A percentile compares a stretch with the other conserved stretches of the same genome.
Conservation (phyloP, 352 stramenopile species). For the Globisporangium okanoganense region DNA sequence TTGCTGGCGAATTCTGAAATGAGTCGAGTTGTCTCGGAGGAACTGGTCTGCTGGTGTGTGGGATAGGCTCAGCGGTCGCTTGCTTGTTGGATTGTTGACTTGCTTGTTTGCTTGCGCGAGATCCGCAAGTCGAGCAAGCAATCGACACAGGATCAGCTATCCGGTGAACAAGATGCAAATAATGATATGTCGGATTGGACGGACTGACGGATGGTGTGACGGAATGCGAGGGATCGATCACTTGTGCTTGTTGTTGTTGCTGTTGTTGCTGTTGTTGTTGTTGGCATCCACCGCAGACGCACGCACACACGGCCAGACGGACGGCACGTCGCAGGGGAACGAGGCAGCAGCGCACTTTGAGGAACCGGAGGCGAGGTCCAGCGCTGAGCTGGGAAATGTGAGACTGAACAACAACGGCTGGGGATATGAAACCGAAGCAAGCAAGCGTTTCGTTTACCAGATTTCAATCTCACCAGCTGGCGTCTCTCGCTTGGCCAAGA, state of each 20-base stretch:
- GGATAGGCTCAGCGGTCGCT: background rate
- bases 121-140: background rate
- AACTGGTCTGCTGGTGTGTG: background rate
- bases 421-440: background rate
- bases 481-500: background rate
- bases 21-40: background rate
- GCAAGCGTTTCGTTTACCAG: background rate
- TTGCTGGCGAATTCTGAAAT: background rate
- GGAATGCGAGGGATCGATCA: background rate
- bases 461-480: background rate
- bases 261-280: background rate
- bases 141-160: background rate
- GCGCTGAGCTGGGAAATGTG: background rate
- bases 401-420: background rate
- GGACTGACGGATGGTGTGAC: background rate
- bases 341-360: background rate
- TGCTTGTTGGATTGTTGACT: slow-evolving; percentile 2
- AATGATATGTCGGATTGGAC: background rate
- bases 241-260: background rate
- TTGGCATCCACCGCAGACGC: background rate
- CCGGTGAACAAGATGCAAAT: background rate
- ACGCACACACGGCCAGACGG: background rate
- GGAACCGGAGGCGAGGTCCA: background rate
- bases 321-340: background rate
- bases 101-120: background rate